Percentiles rank a stretch among this genome's conserved stretches.
phyloP scores from a whole-genome alignment of 768 basidiomycete genomes.

The Auriculariales sp. region DNA sequence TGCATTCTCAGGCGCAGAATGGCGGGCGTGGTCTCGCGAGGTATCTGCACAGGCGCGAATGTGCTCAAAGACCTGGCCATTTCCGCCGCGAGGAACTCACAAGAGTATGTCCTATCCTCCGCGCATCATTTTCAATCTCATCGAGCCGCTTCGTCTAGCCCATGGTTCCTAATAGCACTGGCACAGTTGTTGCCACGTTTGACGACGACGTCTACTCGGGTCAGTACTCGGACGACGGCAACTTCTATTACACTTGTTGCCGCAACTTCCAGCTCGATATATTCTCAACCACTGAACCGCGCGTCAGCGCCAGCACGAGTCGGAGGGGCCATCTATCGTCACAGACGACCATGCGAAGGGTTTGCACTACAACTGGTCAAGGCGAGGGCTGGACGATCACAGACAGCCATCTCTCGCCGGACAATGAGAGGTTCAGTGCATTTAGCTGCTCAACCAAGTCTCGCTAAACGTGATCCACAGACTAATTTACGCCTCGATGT shows the following conservation, averaged over 20 bases:
- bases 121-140: neutral
- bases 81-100: constrained; percentile 36
- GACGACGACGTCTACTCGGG: constrained; percentile 68
- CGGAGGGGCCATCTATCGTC: constrained; percentile 9
- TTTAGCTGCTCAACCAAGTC: constrained; percentile 2
- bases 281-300: constrained; percentile 56
- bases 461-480: constrained; percentile 21
- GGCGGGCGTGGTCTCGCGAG: constrained; percentile 34
- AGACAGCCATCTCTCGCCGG: constrained; percentile 75
- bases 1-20: constrained; percentile 30
- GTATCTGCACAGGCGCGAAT: constrained; percentile 28
- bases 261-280: constrained; percentile 86
- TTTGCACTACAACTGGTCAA: constrained; percentile 59
- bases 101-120: constrained; percentile 26
- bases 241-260: constrained; percentile 87
- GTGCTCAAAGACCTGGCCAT: constrained; percentile 9
- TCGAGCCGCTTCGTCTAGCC: constrained; percentile 25
- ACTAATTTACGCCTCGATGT: constrained; percentile 88
- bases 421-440: constrained; percentile 64
- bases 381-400: constrained; percentile 88
- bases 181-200: constrained; percentile 65
- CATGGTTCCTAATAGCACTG: constrained; percentile 64
- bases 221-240: constrained; percentile 73
- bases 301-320: constrained; percentile 10
- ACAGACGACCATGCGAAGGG: constrained; percentile 29